phyloP scores from a whole-genome alignment of 148 eudicot species.

The Pouteria glomerata region DNA sequence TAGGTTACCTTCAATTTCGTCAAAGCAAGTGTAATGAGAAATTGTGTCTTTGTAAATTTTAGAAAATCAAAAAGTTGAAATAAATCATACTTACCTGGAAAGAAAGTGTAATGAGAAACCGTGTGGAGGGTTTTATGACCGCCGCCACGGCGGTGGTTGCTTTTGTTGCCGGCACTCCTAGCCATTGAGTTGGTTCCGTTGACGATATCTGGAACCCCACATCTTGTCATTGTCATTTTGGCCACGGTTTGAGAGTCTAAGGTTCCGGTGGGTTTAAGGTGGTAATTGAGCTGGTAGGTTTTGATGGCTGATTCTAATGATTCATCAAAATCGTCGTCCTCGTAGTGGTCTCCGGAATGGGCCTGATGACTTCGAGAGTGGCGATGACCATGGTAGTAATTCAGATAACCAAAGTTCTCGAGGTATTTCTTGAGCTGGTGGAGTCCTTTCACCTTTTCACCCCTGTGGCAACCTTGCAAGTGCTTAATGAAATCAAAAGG shows the following conservation, averaged over 20 bases:
- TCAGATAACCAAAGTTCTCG: conserved; percentile 17
- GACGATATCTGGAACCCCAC: conserved; percentile 19
- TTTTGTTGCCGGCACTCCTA: not conserved
- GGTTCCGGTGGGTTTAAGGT: conserved; percentile 15
- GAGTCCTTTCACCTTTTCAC: conserved; percentile 11
- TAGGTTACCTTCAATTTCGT: no score
- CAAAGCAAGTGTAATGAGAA: no score
- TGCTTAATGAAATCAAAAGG: conserved; percentile 20
- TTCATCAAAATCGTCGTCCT: conserved; percentile 19
- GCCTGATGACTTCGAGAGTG: no score
- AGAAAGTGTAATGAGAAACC: conserved; percentile 17
- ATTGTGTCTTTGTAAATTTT: no score
- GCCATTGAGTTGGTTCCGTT: conserved; percentile 15
- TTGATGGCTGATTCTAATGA: conserved; percentile 21
- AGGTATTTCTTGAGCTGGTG: conserved; percentile 24
- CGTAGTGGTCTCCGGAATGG: not conserved
- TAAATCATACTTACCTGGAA: no score
- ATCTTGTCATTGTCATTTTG: conserved; percentile 23
- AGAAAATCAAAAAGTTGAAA: no score
- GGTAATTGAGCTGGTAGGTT: conserved; percentile 19
- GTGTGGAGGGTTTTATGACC: not conserved
- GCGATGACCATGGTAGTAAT: not conserved
- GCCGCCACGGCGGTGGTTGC: no score
- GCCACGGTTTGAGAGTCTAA: conserved; percentile 21
- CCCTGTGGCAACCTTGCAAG: conserved; percentile 22